A percentile compares a stretch with the other conserved stretches of the same genome.
These are phyloP conservation scores for Hypoxylon sp. DNA, from an alignment of 2,329 filamentous ascomycete species.

Conservation along the genomic window DNA sequence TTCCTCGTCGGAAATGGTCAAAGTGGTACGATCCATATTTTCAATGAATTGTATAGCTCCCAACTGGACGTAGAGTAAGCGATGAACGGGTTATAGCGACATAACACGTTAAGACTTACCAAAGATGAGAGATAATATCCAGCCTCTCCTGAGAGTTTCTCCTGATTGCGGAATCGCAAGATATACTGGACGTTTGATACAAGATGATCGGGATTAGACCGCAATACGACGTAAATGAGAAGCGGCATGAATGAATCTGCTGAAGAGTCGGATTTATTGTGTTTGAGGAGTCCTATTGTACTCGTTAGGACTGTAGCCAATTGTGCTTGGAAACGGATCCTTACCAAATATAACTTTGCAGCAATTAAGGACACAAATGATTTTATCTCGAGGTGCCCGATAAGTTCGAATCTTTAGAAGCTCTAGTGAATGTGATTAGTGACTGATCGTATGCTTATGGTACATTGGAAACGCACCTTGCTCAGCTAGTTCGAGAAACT, in stretches of 20 bases:
- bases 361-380: constrained; percentile 97
- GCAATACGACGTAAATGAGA: constrained; percentile 93
- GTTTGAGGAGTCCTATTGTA: constrained; percentile 79
- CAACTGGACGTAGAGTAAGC: constrained; percentile 64
- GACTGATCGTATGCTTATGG: constrained; percentile 5
- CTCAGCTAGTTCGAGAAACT: constrained; percentile 89
- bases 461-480: constrained; percentile 68
- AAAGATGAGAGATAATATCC: constrained; percentile 97
- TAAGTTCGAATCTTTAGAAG: constrained; percentile 97
- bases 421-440: constrained; percentile 66
- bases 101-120: constrained; percentile 60
- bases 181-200: constrained; percentile 99
- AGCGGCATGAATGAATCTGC: constrained; percentile 96
- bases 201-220: constrained; percentile 93
- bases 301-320: constrained; percentile 30
- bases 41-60: constrained; percentile 97
- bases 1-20: constrained; percentile 94
- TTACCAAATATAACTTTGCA: constrained; percentile 98
- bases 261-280: constrained; percentile 92
- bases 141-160: constrained; percentile 96
- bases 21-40: constrained; percentile 90
- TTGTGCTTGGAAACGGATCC: constrained; percentile 36
- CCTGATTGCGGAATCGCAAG: constrained; percentile 94
- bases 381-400: constrained; percentile 95
- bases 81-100: not conserved